Evolutionary conservation across 2,329 filamentous ascomycete genomes (phyloP), one percentile per base, ranked within the genome.

Genomic region (Colletotrichum sp.): DNA sequence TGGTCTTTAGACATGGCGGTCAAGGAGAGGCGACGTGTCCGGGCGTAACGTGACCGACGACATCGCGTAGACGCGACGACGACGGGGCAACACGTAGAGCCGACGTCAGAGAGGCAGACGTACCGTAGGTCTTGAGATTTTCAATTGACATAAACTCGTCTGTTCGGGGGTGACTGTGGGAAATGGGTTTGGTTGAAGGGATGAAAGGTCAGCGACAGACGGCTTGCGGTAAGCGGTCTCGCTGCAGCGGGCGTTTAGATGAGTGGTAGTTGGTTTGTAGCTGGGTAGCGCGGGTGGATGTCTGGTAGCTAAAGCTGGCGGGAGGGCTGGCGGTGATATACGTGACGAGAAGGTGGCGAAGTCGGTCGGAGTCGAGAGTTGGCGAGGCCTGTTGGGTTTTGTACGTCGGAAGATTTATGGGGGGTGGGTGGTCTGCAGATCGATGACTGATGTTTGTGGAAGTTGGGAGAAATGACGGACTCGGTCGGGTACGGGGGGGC

Each of bases 131-230:
- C 93, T 97, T 97, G 90, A 98, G 94, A 92, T 98, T 98, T 96
- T 97, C 95, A 95, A 97, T 97, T 93, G 95, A 97, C 95, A 97
- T 97, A 96, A 95, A 96, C 94, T 94, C 93, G 93, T 90, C 90
- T 92, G 92, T 93, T 91, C 84, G 85, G 88, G 89, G 90, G 88
- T 87, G 82, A 85, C 86, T 82, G 85, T 85, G 88, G 89, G 89
- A 90, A 87, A 90, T 85, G 86, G 87, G 86, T 89, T 87, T 85
- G 25, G 86, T 80, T 85, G 77, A 81, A 80, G 82, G 77, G 80
- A 82, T 80, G 79, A 79, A 80, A 82, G 81, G 82, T 84, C 81
- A 89, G 89, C 89, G 89, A 90, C 88, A 84, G 88, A 90, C 88
- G 83, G 86, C 85, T 86, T 77, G 83, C 82, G 81, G 39, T 81